phyloP scores from a whole-genome alignment of 495 filamentous ascomycete species.

The Sabuloglossum arenarium region DNA sequence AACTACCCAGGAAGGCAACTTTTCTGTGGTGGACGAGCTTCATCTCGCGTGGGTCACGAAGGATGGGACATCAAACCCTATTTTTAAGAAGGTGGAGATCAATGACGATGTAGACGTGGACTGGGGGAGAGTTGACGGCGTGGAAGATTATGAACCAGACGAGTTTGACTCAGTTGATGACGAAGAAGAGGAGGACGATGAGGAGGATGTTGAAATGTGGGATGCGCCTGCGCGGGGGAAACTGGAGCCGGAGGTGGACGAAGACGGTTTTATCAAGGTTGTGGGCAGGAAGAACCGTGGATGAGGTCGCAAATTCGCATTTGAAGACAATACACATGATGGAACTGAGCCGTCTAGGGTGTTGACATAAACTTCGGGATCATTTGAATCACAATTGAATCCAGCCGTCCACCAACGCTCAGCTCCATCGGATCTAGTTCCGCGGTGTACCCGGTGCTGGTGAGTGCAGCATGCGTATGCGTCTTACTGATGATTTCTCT shows the following conservation, averaged over 20 bases:
- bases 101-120: conserved; percentile 29
- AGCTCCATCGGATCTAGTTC: too few relatives aligned
- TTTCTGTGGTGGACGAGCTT: conserved; percentile 44
- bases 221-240: conserved; percentile 38
- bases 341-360: background rate
- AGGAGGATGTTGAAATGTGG: conserved; percentile 52
- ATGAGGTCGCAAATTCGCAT: background rate
- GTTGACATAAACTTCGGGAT: background rate
- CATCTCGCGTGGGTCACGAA: conserved; percentile 40
- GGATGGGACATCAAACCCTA: conserved; percentile 25
- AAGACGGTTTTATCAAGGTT: conserved; percentile 9
- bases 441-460: too few relatives aligned
- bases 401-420: too few relatives aligned
- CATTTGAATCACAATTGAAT: background rate
- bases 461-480: too few relatives aligned
- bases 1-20: conserved; percentile 40
- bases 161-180: too few relatives aligned
- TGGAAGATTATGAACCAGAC: conserved; percentile 30
- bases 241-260: conserved; percentile 11
- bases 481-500: too few relatives aligned
- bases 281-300: conserved; percentile 7
- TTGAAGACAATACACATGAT: background rate
- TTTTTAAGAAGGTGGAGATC: conserved; percentile 35
- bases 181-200: conserved; percentile 33
- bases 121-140: conserved; percentile 35